Evolutionary conservation across 257 asterid species (phyloP), one percentile per base, ranked within the genome.

Genomic region (Scutellaria baicalensis): DNA sequence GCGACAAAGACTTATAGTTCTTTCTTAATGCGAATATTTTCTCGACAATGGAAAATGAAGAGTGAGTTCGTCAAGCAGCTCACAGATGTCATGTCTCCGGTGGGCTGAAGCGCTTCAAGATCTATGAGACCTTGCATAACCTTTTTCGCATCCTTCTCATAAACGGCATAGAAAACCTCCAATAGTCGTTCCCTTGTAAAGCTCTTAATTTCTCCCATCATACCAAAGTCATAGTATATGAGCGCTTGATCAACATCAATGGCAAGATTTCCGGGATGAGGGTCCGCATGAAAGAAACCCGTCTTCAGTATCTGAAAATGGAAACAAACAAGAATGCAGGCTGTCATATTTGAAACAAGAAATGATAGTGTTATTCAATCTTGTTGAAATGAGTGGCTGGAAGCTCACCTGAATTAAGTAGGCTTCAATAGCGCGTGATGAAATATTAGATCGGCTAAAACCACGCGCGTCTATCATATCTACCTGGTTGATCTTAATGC

Each of bases 221-320:
- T 91, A 57, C 99, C 99, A 31, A 93, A 93, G 74, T 93, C 99
- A 21, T 93, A 93, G 72, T 93, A 93, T 77, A 93, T 93, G 66
- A 93, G 88, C 39, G 96, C 78, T 85, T 93, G 95, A 14, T 91
- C 99, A 38, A 78, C 90, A 68, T 93, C 99, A 68, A 93, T 81
- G 12, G 98, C 98, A 47, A 92, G 98, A 81, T 92, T 92, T 75
- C 98, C 98, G 20, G 98, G 98, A 75, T 93, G 99, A 58, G 99
- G 99, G 82, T 93, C 99, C 55, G 99, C 99, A 61, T 93, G 99
- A 80, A 93, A 93, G 81, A 93, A 93, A 62, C 99, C 99, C n/a
- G 97, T 91, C 79, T 72, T 91, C 66, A 93, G 79, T 77, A 93
- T 91, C 97, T 93, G 89, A 68, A 78, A 59, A 73, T 18, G 48